Base-by-base conservation (phyloP, 78 protist genomes). In the Dictyostelium brefeldianum region DNA sequence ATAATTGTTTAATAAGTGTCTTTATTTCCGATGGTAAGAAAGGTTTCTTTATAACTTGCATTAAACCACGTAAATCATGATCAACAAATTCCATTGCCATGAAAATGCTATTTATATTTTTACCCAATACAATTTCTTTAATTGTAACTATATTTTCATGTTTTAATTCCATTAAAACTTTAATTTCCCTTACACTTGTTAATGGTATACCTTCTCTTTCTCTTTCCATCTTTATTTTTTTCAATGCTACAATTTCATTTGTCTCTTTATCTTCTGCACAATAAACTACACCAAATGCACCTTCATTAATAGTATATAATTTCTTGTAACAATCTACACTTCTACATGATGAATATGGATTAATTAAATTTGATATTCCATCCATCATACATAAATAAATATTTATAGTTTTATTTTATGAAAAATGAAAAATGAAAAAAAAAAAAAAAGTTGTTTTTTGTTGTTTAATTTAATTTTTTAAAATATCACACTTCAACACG, bases 261-360 rank as follows among this genome's bases (percentile, higher is more conserved):
- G 99, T 98, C 56, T 29, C 65, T 73, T 81, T 89, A 81, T 98
- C 97, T 77, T 83, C 73, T 8, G 99, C 99, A 57, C 96, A 95
- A 96, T 96, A 98, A 11, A 99, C 99, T 17, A 98, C 99, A 50
- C 99, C 99, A 80, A 97, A 99, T 10, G 99, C 96, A 46, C 99
- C 99, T 69, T 99, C 99, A 59, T 99, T 99, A 15, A 99, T 87
- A 75, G 98, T 99, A 25, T 97, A 97, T 48, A 98, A 41, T 47
- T 96, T 95, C 53, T 89, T 47, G 64, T 95, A 98, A 56, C 90
- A 78, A 36, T 96, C 98, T 70, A 94, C 96, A 27, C 81, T 80
- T 46, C 96, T 48, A 82, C 96, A 94, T 17, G 93, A 56, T 64
- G 64, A 18, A 77, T 53, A 87, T 29, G 79, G 79, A 46, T 18